Evolutionary conservation across 768 basidiomycete species (phyloP).

Genomic region (Lepiota brunneoincarnata): DNA sequence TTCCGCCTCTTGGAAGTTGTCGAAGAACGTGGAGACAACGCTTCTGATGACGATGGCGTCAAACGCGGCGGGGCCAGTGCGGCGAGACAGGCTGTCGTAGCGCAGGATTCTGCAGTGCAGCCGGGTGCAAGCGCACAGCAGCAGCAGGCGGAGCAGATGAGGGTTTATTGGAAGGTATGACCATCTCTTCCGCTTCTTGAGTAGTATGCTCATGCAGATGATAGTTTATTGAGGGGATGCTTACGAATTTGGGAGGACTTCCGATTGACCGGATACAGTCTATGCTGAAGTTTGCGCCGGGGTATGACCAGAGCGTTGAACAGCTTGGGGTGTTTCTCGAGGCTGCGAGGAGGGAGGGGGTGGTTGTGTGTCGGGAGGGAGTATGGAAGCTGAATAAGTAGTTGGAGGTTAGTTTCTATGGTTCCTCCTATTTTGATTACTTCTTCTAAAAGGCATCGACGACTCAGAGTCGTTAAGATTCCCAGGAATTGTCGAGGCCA

Average conservation of each 20-base stretch:
- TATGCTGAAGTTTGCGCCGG: constrained; percentile 83
- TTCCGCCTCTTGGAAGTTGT: constrained; percentile 67
- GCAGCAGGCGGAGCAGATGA: constrained; percentile 83
- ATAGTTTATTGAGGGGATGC: constrained; percentile 89
- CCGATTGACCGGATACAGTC: constrained; percentile 82
- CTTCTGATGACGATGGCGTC: constrained; percentile 21
- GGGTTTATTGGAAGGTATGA: constrained; percentile 78
- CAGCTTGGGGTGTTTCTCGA: constrained; percentile 82
- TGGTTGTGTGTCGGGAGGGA: constrained; percentile 68
- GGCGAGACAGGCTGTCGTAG: not conserved
- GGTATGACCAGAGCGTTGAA: constrained; percentile 76
- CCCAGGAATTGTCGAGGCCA: too few relatives aligned
- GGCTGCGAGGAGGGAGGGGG: constrained; percentile 72
- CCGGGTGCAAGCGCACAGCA: constrained; percentile 60
- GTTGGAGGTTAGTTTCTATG: too few relatives aligned
- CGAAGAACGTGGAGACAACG: too few relatives aligned
- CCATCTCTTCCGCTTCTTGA: not conserved
- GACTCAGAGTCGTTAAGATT: too few relatives aligned
- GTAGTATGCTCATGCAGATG: not conserved
- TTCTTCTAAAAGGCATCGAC: too few relatives aligned
- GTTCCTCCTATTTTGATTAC: too few relatives aligned
- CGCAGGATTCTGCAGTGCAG: constrained; percentile 29
- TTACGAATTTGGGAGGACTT: constrained; percentile 79
- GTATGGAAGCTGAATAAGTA: constrained; percentile 54
- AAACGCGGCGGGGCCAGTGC: not conserved